A percentile compares a stretch with the other conserved stretches of the same genome.
phyloP scores from a whole-genome alignment of 192 early-diverging fungal species.

The Lobosporangium transversale region DNA sequence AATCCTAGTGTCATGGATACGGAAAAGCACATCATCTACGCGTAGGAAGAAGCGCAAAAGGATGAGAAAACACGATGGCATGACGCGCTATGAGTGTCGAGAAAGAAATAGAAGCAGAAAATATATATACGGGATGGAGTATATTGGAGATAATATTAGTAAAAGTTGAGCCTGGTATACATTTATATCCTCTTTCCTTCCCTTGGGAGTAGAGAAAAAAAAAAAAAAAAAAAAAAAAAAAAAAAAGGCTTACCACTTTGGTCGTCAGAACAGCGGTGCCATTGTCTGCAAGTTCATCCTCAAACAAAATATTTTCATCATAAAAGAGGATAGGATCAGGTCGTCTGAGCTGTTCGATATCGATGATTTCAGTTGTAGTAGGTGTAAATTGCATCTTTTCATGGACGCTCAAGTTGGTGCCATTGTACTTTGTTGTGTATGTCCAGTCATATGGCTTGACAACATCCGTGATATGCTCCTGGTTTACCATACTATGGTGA shows the following conservation, averaged over 20 bases:
- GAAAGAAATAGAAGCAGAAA: constrained; percentile 16
- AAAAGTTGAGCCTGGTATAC: too few relatives aligned
- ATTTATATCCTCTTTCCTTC: too few relatives aligned
- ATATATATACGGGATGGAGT: too few relatives aligned
- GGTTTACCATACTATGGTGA: constrained; percentile 55
- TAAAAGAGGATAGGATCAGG: constrained; percentile 93
- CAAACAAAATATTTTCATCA: constrained; percentile 93
- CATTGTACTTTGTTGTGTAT: constrained; percentile 84
- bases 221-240: too few relatives aligned
- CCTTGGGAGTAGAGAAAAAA: too few relatives aligned
- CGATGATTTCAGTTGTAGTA: constrained; percentile 63
- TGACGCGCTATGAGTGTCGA: constrained; percentile 75
- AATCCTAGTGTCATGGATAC: constrained; percentile 89
- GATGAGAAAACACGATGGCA: constrained; percentile 91
- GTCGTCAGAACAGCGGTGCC: constrained; percentile 83
- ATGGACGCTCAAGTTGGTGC: constrained; percentile 54
- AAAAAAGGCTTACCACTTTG: constrained; percentile 85
- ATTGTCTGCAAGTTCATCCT: constrained; percentile 97
- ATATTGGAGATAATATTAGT: neutral
- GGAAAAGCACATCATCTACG: constrained; percentile 93
- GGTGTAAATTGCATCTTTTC: constrained; percentile 11
- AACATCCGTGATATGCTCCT: constrained; percentile 81
- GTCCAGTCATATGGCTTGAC: constrained; percentile 98
- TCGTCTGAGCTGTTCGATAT: constrained; percentile 77
- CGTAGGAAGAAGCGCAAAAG: constrained; percentile 90